Conservation (phyloP, 176 grass and related monocot genomes). For the Lolium multiflorum region DNA sequence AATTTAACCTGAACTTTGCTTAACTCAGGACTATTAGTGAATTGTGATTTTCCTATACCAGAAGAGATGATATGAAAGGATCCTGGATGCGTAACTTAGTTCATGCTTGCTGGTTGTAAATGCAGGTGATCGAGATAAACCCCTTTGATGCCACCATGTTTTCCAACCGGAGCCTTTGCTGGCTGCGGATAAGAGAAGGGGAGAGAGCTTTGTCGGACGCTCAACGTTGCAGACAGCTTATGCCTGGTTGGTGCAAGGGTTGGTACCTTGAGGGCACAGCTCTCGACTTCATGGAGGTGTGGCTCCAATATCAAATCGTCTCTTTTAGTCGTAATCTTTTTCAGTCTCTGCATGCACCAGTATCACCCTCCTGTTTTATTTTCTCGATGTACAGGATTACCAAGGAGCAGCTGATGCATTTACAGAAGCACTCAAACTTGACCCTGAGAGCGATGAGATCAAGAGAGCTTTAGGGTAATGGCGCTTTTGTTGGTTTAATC, state of each 20-base stretch:
- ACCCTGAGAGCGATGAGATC: slow-evolving; percentile 14
- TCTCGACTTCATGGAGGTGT: slow-evolving; percentile 6
- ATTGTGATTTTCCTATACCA: neutral
- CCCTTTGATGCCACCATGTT: slow-evolving; percentile 7
- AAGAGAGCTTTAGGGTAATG: slow-evolving; percentile 8
- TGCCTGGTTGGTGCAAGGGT: neutral
- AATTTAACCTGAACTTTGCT: neutral
- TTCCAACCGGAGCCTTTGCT: slow-evolving; percentile 9
- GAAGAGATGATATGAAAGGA: neutral
- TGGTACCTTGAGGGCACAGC: slow-evolving; percentile 4
- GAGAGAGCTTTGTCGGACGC: neutral
- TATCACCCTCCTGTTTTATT: neutral
- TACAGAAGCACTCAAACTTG: neutral
- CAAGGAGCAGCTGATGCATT: slow-evolving; percentile 19
- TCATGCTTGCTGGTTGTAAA: neutral
- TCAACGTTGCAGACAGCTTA: neutral
- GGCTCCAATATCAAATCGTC: neutral
- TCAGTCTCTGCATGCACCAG: neutral
- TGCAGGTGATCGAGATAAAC: slow-evolving; percentile 15
- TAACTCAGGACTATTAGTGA: neutral
- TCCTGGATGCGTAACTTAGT: neutral
- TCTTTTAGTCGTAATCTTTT: neutral
- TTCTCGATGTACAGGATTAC: neutral
- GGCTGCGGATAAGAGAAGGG: neutral
- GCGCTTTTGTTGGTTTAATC: neutral